A percentile compares a stretch with the other conserved stretches of the same genome.
phyloP scores from a whole-genome alignment of 768 basidiomycete genomes.

The Arthromyces matolae region DNA sequence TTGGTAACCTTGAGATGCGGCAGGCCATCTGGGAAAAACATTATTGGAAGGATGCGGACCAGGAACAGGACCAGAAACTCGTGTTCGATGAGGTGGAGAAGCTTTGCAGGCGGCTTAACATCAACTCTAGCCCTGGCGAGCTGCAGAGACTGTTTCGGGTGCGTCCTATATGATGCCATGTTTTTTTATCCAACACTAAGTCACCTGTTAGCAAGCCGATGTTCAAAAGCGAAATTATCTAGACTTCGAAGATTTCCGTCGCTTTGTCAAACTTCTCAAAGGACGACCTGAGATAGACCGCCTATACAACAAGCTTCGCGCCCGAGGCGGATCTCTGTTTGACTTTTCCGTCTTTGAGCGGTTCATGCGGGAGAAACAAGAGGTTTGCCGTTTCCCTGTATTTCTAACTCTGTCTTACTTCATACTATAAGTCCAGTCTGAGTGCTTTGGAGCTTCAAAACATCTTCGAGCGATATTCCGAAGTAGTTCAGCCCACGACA shows the following conservation, averaged over 20 bases:
- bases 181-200: too few relatives aligned
- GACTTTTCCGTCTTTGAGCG: conserved; percentile 39
- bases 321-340: conserved; percentile 30
- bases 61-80: conserved; percentile 55
- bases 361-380: conserved; percentile 48
- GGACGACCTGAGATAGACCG: conserved; percentile 74
- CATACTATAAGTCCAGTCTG: conserved; percentile 34
- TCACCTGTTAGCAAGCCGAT: conserved; percentile 74
- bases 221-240: conserved; percentile 51
- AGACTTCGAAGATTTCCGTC: conserved; percentile 78
- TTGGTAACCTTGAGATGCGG: conserved; percentile 65
- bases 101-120: conserved; percentile 68
- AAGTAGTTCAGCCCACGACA: conserved; percentile 6
- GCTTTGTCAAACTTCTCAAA: conserved; percentile 83
- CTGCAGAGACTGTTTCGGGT: conserved; percentile 61
- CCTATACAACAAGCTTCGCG: conserved; percentile 48
- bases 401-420: background rate
- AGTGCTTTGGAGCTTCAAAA: conserved; percentile 29
- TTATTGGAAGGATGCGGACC: conserved; percentile 77
- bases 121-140: conserved; percentile 58
- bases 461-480: conserved; percentile 39
- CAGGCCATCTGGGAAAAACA: conserved; percentile 80
- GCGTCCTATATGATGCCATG: too few relatives aligned
- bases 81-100: conserved; percentile 73
- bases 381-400: conserved; percentile 25